Base-by-base conservation (phyloP, 176 grass and related monocot genomes). In the Carex littledalei region DNA sequence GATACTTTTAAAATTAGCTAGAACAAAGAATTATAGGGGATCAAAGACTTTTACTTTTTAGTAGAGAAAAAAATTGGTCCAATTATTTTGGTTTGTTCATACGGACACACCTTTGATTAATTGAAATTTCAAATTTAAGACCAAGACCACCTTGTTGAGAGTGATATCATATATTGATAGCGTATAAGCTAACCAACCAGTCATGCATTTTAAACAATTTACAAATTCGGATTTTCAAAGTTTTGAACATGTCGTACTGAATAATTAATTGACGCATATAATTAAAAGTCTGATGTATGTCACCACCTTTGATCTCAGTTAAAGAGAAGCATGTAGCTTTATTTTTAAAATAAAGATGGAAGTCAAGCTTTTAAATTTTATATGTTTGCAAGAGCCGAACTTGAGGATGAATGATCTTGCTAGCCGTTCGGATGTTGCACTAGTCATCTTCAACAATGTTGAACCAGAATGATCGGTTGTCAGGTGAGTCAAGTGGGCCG, bases 41-140 rank as follows among this genome's bases (percentile, higher is more conserved):
- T 79, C 75, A 58, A 79, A 79, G 75, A 50, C 75, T 79, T 79
- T 5, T 54, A 58, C 75, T 78, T 78, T 49, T 49, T 45, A 41
- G 9, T 41, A 45, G 43, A 56, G 20, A 75, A 75, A 75, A 75
- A 2, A 43, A 39, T 49, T 75, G 17, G 18, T 66, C 63, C 0
- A 63, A 24, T 63, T 17, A 1, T 73, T 73, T 73, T 45, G 35
- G 35, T 73, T 73, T 73, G 32, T 6, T 5, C 4, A 50, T 2
- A 17, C 68, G 14, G 39, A 0, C 2, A 41, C 8, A 39, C 8
- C 16, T 73, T 73, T n/a, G 20, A 75, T n/a, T 45, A 50, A 8
- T 66, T 66, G 26, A 75, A 50, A 9, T 50, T 50, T 75, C 70
- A 75, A 4, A 75, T 50, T 50, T 50, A 75, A 21, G 70, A 75